These are phyloP conservation scores for Malbranchea zuffiana DNA, from an alignment of 2,329 filamentous ascomycete genomes.

Conservation along the genomic window DNA sequence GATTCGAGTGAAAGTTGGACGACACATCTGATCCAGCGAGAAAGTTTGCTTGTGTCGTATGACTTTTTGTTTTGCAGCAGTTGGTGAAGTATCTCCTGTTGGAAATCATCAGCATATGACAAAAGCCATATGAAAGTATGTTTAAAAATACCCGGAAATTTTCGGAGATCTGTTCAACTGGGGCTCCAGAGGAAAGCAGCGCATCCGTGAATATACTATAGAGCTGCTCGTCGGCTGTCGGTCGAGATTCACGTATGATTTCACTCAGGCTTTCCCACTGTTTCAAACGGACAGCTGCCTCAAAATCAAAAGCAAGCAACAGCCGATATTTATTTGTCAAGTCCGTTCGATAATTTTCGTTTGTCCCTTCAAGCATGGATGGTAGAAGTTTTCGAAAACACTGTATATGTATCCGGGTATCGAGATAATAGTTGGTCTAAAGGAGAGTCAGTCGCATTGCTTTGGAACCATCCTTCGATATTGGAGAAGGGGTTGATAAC, in stretches of 20 bases:
- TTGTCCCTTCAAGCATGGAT: conserved; percentile 30
- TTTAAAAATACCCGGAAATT: conserved; percentile 35
- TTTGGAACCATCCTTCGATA: neutral
- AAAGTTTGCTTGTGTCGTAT: conserved; percentile 51
- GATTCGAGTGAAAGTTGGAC: conserved; percentile 54
- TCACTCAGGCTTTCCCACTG: conserved; percentile 55
- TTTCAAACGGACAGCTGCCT: conserved; percentile 56
- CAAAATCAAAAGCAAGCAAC: conserved; percentile 67
- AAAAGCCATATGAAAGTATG: neutral
- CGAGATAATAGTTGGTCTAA: conserved; percentile 51
- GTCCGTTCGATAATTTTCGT: conserved; percentile 41
- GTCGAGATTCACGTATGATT: conserved; percentile 43
- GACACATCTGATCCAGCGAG: conserved; percentile 68
- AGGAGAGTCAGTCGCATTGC: conserved; percentile 3
- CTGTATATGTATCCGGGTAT: conserved; percentile 49
- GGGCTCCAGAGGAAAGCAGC: conserved; percentile 45
- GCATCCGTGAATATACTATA: conserved; percentile 58
- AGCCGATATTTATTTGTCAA: conserved; percentile 52
- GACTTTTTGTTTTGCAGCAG: conserved; percentile 42
- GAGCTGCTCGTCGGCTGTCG: conserved; percentile 31
- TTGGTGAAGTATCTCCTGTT: conserved; percentile 55
- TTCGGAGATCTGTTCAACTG: conserved; percentile 21
- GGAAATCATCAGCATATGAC: conserved; percentile 13
- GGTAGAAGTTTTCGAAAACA: conserved; percentile 45
- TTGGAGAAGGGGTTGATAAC: conserved; percentile 20